Base-by-base conservation (phyloP, 768 basidiomycete genomes). In the Suillus placidus region DNA sequence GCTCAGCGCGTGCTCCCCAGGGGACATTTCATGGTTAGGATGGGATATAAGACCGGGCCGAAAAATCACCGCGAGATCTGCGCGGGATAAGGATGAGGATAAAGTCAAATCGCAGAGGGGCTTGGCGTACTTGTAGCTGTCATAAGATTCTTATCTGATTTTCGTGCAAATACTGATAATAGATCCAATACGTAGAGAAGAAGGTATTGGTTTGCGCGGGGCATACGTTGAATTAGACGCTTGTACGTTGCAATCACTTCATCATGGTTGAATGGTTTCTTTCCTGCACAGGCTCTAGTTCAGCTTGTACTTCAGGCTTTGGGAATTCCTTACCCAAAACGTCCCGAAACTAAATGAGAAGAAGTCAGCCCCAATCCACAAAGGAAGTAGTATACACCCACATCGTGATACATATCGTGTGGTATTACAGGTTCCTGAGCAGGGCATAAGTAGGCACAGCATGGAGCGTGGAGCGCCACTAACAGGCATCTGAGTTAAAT, bases 21-120 rank as follows among this genome's bases (percentile, higher is more conserved):
- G 95, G 7, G 86, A 87, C 82, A 96, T 87, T 72, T 94, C 93
- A 73, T 98, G 95, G 30, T 83, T 78, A 2, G 95, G 92, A 75
- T 95, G 94, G 10, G 94, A 92, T 66, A 99, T 88, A 6, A 99
- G 81, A 20, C 96, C 97, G 0, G 97, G 97, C 65, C 95, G 92
- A 79, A 99, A 99, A 69, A 99, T 97, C 55, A 97, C 92, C 20
- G 97, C 97, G 23, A 99, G 88, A 79, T 99, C 97, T 94, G 40
- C 57, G 64, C 7, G 16, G 45, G 26, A 54, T 16, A 49, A 26
- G 35, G 57, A 54, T 61, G 62, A 13, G 20, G 49, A 38, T 37
- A 43, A 35, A 64, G 61, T 54, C 62, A n/a, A 26, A 37, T 58
- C 61, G 30, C 62, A 64, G 40, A 42, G 34, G 16, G 56, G 54